phyloP scores from a whole-genome alignment of 2,329 filamentous ascomycete species.

The Alternaria ethzedia region DNA sequence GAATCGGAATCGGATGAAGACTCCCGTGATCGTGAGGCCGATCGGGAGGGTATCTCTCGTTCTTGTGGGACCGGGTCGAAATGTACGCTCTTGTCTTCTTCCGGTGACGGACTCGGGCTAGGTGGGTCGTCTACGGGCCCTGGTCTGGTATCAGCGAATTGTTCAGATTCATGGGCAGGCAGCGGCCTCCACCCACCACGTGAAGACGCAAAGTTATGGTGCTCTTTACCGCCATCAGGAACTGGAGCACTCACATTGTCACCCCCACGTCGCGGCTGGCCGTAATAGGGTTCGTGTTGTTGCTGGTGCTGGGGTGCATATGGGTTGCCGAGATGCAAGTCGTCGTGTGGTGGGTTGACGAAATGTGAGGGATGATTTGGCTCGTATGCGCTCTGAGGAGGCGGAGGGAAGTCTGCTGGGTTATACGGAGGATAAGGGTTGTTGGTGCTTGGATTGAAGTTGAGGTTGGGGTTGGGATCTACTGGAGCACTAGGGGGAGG shows the following conservation, averaged over 20 bases:
- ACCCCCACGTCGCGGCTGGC: conserved; percentile 47
- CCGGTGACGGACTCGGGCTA: conserved; percentile 22
- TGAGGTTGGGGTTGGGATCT: conserved; percentile 27
- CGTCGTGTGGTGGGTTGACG: conserved; percentile 36
- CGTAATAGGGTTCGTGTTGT: conserved; percentile 34
- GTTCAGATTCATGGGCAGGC: conserved; percentile 25
- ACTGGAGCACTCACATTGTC: conserved; percentile 59
- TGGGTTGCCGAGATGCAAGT: conserved; percentile 37
- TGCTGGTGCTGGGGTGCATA: conserved; percentile 33
- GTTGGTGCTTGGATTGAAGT: conserved; percentile 30
- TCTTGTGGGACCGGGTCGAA: conserved; percentile 47
- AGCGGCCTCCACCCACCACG: conserved; percentile 45
- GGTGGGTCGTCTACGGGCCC: conserved; percentile 32
- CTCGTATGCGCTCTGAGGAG: conserved; percentile 26
- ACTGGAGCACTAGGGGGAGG: conserved; percentile 51
- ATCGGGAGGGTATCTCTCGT: conserved; percentile 30
- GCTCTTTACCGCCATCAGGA: conserved; percentile 38
- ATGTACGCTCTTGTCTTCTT: conserved; percentile 44
- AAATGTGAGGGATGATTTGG: conserved; percentile 40
- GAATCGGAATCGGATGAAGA: conserved; percentile 16
- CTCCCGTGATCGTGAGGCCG: conserved; percentile 16
- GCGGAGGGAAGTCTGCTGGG: conserved; percentile 54
- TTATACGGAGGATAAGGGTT: conserved; percentile 43
- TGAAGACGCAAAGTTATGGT: conserved; percentile 26
- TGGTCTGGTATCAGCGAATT: conserved; percentile 14